phyloP scores from a whole-genome alignment of 164 flowering plant species.

The Brasenia schreberi region DNA sequence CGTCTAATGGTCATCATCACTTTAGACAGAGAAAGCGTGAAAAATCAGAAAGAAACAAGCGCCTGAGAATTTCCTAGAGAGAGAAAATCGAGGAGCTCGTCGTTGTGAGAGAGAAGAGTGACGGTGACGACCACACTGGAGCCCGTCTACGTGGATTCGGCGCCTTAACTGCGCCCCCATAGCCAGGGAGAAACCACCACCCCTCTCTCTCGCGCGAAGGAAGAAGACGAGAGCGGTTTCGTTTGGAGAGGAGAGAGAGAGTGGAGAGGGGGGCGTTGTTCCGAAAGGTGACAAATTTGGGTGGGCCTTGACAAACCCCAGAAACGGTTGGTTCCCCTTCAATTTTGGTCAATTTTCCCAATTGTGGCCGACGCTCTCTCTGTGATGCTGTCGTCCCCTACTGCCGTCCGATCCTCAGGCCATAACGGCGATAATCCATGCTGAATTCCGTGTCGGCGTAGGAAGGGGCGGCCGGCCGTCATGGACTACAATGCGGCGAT shows the following conservation, averaged over 20 bases:
- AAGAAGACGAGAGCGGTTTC: background rate
- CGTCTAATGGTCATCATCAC: background rate
- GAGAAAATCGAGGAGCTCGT: background rate
- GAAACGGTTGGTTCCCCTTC: background rate
- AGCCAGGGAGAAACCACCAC: background rate
- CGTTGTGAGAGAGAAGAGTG: background rate
- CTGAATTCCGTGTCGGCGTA: background rate
- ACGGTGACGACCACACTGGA: background rate
- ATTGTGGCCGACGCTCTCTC: background rate
- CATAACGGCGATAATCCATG: background rate
- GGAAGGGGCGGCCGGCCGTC: background rate
- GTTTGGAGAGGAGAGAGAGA: background rate
- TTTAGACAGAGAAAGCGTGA: background rate
- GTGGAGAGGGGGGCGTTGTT: background rate
- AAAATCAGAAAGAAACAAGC: too few relatives aligned
- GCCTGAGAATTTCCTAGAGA: background rate
- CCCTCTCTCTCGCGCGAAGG: background rate
- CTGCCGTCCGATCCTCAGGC: background rate
- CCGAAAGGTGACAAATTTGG: background rate
- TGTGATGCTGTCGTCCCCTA: background rate
- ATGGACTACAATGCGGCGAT: slow-evolving; percentile 2
- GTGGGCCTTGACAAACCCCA: background rate
- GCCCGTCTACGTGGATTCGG: background rate
- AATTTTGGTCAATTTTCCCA: background rate
- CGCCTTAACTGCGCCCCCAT: background rate